These are phyloP conservation scores for Aspergillus cavernicola DNA, from an alignment of 495 filamentous ascomycete genomes.

Conservation along the genomic window DNA sequence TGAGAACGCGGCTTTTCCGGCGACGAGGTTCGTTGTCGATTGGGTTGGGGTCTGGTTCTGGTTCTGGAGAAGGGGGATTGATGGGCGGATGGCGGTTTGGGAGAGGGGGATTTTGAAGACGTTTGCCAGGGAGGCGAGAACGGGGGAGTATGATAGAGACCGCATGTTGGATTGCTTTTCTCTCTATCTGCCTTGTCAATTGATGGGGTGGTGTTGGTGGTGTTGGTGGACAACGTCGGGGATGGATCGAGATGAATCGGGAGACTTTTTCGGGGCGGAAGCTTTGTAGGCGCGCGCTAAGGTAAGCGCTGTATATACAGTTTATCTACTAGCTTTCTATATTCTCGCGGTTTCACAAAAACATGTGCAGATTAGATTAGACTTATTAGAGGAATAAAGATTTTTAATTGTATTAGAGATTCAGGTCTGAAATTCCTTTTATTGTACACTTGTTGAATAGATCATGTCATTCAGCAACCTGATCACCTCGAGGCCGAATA, in stretches of 20 bases:
- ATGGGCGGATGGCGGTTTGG: conserved; percentile 28
- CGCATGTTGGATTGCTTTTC: conserved; percentile 27
- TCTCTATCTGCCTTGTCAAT: conserved; percentile 5
- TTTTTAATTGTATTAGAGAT: too few relatives aligned
- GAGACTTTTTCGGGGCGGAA: conserved; percentile 26
- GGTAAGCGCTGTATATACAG: conserved; percentile 5
- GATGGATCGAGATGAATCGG: background rate
- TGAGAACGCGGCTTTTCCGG: conserved; percentile 29
- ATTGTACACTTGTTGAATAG: background rate
- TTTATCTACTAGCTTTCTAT: too few relatives aligned
- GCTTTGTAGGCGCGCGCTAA: conserved; percentile 33
- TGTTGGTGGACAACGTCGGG: conserved; percentile 9
- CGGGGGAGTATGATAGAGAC: conserved; percentile 34
- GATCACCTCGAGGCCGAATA: background rate
- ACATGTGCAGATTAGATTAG: too few relatives aligned
- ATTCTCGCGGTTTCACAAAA: too few relatives aligned
- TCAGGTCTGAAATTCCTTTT: background rate
- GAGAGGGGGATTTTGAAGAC: conserved; percentile 43
- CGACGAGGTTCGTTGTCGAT: background rate
- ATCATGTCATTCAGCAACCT: background rate
- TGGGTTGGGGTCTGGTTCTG: conserved; percentile 11
- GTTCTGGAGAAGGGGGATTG: conserved; percentile 13
- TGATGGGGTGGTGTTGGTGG: conserved; percentile 17
- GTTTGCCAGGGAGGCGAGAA: conserved; percentile 44
- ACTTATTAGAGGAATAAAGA: too few relatives aligned